Evolutionary conservation across 345 rosid genomes (phyloP).

Genomic region (Lagerstroemia speciosa): DNA sequence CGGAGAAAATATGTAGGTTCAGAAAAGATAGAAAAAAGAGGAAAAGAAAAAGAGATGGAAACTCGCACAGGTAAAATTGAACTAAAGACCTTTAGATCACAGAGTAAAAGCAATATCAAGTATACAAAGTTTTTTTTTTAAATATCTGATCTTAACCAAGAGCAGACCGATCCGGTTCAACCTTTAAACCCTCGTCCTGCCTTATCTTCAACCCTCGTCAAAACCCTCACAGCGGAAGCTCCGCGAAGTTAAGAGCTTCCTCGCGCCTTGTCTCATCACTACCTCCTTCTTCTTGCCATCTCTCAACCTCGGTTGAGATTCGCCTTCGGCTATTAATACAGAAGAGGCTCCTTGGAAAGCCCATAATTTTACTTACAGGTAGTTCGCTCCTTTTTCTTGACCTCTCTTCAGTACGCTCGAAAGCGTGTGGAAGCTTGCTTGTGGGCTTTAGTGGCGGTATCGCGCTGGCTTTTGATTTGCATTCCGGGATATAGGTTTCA

Average conservation of each 20-base stretch:
- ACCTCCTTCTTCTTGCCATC: neutral
- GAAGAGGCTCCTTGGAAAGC: neutral
- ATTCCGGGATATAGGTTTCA: neutral
- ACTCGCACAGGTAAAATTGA: too few species aligned
- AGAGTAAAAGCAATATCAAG: too few species aligned
- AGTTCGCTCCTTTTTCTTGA: neutral
- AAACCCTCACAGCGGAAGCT: neutral
- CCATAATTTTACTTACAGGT: neutral
- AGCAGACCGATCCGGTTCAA: neutral
- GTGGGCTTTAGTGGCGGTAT: neutral
- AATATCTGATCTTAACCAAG: too few species aligned
- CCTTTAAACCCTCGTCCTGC: neutral
- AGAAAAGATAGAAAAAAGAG: too few species aligned
- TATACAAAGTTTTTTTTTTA: too few species aligned
- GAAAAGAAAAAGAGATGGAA: too few species aligned
- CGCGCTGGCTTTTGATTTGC: too few species aligned
- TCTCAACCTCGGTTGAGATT: neutral
- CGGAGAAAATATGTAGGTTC: too few species aligned
- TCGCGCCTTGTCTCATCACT: neutral
- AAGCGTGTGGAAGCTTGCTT: neutral
- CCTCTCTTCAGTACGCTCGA: neutral
- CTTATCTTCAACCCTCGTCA: neutral
- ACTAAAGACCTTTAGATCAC: too few species aligned
- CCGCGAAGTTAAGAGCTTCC: neutral
- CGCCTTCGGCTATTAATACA: neutral